A percentile compares a stretch with the other conserved stretches of the same genome.
Conservation (phyloP, 495 filamentous ascomycete species). For the Penicillium samsonianum region DNA sequence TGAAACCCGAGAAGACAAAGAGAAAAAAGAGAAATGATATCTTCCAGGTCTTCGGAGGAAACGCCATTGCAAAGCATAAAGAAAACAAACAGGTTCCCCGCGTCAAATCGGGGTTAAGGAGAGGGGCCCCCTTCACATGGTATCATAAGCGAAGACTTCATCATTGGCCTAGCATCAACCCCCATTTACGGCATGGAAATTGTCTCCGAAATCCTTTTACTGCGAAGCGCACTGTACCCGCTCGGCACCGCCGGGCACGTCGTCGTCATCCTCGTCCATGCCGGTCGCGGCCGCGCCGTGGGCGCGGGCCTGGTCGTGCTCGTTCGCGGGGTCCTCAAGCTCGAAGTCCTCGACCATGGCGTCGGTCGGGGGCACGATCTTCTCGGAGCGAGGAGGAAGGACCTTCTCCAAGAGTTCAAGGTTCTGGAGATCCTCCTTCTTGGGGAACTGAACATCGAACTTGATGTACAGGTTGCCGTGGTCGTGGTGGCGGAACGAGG, state of each 20-base stretch:
- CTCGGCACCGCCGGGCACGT: slow-evolving; percentile 78
- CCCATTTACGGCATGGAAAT: slow-evolving; percentile 10
- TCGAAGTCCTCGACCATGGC: slow-evolving; percentile 86
- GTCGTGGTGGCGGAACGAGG: slow-evolving; percentile 93
- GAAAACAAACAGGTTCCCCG: slow-evolving; percentile 26
- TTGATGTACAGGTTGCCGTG: slow-evolving; percentile 96
- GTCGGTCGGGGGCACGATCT: slow-evolving; percentile 66
- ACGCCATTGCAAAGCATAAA: slow-evolving; percentile 47
- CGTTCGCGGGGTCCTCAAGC: slow-evolving; percentile 79
- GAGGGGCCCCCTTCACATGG: slow-evolving; percentile 38
- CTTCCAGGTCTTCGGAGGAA: slow-evolving; percentile 39
- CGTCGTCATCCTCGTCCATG: slow-evolving; percentile 84
- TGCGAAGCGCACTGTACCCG: slow-evolving; percentile 97
- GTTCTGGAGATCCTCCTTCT: slow-evolving; percentile 54
- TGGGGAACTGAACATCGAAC: slow-evolving; percentile 96
- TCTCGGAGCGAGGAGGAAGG: slow-evolving; percentile 68
- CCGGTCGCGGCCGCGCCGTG: slow-evolving; percentile 61
- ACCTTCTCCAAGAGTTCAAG: slow-evolving; percentile 71
- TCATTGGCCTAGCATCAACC: slow-evolving; percentile 31
- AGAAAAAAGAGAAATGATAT: slow-evolving; percentile 27
- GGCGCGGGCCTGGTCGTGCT: slow-evolving; percentile 66
- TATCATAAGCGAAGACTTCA: slow-evolving; percentile 48
- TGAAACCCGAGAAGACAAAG: slow-evolving; percentile 11
- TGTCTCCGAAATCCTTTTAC: slow-evolving; percentile 54
- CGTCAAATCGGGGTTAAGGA: slow-evolving; percentile 6